Base-by-base conservation (phyloP, 768 basidiomycete genomes). In the Sistotremastrum suecicum region DNA sequence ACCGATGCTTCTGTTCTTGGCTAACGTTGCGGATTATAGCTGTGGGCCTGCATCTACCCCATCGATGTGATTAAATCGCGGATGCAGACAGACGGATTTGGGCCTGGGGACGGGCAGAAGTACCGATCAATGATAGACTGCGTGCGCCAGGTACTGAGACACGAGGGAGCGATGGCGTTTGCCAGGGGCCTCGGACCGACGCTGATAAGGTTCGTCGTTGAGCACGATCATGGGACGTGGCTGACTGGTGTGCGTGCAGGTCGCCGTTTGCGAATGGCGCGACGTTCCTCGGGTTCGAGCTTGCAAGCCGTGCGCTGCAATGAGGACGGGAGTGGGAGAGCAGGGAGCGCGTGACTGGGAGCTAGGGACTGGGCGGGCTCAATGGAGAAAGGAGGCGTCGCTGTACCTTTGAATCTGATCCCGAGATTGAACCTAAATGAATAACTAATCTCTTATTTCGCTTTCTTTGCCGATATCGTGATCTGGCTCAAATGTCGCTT, bases 211-310 rank as follows among this genome's bases (percentile, higher is more conserved):
- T 83, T 49, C 45, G 74, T 67, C 47, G 38, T 46, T 37, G n/a
- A 7, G n/a, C 48, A 47, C 43, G 40, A 44, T 36, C 39, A 28
- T 43, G 42, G 10, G 7, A 46, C 46, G 32, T 31, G 10, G 34
- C 33, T 42, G 32, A 11, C n/a, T 28, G 10, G 37, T n/a, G 8
- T 7, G 43, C 39, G 46, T 51, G 9, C 44, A 91, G 88, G 55
- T 91, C 88, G 2, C 92, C 91, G 1, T 94, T 95, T 56, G 92
- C 92, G 7, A 98, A 97, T 54, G 94, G 91, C 12, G 89, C 89
- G 1, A 98, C 94, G 0, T 98, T 97, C 72, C 75, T 94, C 47
- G 91, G 88, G 1, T 97, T 91, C 56, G 94, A 98, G 69, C 71
- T 97, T 65, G 88, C 87, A 39, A 89, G 78, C 64, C 74, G 90